Evolutionary conservation across 768 basidiomycete species (phyloP).

Genomic region (Podaxis sp.): DNA sequence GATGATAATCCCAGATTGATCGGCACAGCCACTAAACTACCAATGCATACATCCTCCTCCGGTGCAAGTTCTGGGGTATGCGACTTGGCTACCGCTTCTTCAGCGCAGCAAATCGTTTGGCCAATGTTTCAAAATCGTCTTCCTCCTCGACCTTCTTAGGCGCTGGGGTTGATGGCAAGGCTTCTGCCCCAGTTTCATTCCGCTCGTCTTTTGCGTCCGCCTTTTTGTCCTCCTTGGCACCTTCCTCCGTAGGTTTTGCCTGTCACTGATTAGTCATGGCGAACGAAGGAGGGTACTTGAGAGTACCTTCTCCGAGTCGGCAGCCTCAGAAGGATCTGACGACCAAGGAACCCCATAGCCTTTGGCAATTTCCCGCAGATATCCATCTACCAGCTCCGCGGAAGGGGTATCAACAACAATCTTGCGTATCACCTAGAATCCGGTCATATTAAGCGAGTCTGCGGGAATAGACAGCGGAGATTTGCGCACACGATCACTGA

Average conservation of each 20-base stretch:
- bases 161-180: slow-evolving; percentile 25
- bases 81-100: slow-evolving; percentile 65
- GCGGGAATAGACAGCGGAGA: background rate
- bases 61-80: background rate
- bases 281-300: background rate
- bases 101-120: slow-evolving; percentile 80
- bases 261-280: background rate
- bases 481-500: slow-evolving; percentile 68
- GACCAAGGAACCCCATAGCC: slow-evolving; percentile 79
- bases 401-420: slow-evolving; percentile 68
- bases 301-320: slow-evolving; percentile 9
- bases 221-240: background rate
- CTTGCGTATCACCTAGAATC: slow-evolving; percentile 70
- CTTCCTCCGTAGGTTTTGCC: background rate
- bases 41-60: no score
- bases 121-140: slow-evolving; percentile 75
- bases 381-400: slow-evolving; percentile 76
- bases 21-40: slow-evolving; percentile 10
- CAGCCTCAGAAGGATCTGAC: slow-evolving; percentile 20
- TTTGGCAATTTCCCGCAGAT: slow-evolving; percentile 85
- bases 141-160: slow-evolving; percentile 29
- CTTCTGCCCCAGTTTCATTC: slow-evolving; percentile 21
- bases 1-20: background rate
- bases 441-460: slow-evolving; percentile 6
- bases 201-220: background rate